Evolutionary conservation across 352 stramenopile species (phyloP), one percentile per base, ranked within the genome.

Genomic region (Phytophthora aleatoria): DNA sequence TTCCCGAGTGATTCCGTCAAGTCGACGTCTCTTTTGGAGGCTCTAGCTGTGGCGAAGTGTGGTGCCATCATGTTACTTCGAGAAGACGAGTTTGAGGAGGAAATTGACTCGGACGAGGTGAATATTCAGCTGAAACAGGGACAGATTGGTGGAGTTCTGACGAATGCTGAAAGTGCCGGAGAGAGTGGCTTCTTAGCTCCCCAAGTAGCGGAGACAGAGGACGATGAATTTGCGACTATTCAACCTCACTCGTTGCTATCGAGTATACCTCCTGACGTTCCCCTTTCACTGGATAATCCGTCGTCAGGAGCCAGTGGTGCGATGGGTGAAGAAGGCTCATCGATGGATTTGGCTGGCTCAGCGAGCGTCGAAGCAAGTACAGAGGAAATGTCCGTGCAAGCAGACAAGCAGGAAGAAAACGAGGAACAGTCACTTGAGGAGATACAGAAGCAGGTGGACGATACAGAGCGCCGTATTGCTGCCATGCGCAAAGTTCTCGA

Each of bases 401-500:
- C 15, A 16, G 27, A 43, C 24, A 11, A 30, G 2, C 35, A 31
- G n/a, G 47, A 59, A 24, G 39, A 51, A 33, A 57, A 57, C 3
- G 54, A 72, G 3, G 61, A 71, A 11, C 50, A 74, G 35, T 49
- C 67, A 4, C 42, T 81, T 15, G 59, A 84, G 35, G 42, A 74
- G 12, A 28, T 81, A 28, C 72, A 81, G 41, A 52, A 69, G 9
- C 57, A 82, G 13, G 43, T 76, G 2, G 62, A 69, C 3, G 69
- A 80, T 15, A 77, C 62, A 6, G 54, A 87, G 31, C 50, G 52
- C 27, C 73, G 77, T 16, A 60, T 88, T 47, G 49, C 52, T 48
- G 69, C 71, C 12, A 84, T 88, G 76, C 59, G 60, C 28, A 73
- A 72, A 33, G 69, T 79, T 11, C 57, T 88, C 9, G 64, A 73